Evolutionary conservation across 768 basidiomycete species (phyloP).

Genomic region (Agaricus sinodeliciosus): DNA sequence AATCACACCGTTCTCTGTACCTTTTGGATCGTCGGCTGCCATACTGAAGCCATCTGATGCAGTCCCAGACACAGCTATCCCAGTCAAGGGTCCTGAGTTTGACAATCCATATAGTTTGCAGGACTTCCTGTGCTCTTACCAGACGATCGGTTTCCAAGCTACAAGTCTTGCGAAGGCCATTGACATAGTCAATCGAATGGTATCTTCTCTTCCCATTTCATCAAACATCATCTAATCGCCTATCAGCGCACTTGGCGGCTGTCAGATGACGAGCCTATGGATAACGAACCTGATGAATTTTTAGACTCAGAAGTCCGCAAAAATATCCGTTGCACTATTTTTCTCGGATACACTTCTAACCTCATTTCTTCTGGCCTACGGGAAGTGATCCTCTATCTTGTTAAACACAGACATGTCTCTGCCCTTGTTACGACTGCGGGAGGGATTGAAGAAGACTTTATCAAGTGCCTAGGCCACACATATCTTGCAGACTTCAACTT

Average conservation of each 20-base stretch:
- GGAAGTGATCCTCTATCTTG: slow-evolving; percentile 87
- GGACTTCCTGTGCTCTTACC: slow-evolving; percentile 70
- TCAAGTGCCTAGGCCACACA: slow-evolving; percentile 97
- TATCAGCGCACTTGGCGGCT: slow-evolving; percentile 80
- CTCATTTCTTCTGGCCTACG: slow-evolving; percentile 96
- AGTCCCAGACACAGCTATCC: slow-evolving; percentile 52
- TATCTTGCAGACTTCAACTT: slow-evolving; percentile 92
- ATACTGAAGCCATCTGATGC: slow-evolving; percentile 73
- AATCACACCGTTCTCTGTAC: slow-evolving; percentile 18
- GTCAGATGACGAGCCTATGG: slow-evolving; percentile 71
- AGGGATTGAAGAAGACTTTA: slow-evolving; percentile 97
- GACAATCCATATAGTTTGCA: slow-evolving; percentile 61
- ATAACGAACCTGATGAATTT: slow-evolving; percentile 67
- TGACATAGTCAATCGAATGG: slow-evolving; percentile 91
- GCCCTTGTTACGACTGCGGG: slow-evolving; percentile 96
- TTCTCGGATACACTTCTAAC: slow-evolving; percentile 98
- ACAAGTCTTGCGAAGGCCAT: slow-evolving; percentile 86
- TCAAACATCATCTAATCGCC: slow-evolving; percentile 3
- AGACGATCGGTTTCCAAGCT: slow-evolving; percentile 96
- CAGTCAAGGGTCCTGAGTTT: slow-evolving; percentile 87
- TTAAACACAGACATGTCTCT: slow-evolving; percentile 86
- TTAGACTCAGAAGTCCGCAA: slow-evolving; percentile 52
- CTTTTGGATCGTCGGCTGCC: slow-evolving; percentile 62
- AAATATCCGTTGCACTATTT: slow-evolving; percentile 76
- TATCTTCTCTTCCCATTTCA: slow-evolving; percentile 21